Base-by-base conservation (phyloP, 2,329 filamentous ascomycete genomes). In the Aschersonia sp. region DNA sequence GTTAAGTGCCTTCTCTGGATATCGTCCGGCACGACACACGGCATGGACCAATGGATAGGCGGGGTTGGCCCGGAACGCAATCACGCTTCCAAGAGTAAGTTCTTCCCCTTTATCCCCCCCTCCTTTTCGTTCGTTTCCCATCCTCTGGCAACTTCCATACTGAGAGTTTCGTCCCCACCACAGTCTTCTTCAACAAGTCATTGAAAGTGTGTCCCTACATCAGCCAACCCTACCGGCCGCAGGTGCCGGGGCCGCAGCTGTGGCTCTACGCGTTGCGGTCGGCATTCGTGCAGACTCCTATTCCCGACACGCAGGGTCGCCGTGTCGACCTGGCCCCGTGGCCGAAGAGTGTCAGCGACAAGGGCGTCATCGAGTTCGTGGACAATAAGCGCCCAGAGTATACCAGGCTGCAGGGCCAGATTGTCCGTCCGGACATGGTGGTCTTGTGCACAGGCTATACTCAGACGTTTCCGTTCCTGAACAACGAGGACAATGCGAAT, bases 401-500 rank as follows among this genome's bases (percentile, higher is more conserved):
- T n/a, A 48, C 60, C 5, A 52, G 53, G 5, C 58, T 68, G 45
- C 57, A 56, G 44, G 41, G 51, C 0, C 54, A 55, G 8, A 46
- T 33, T n/a, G 56, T 68, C 33, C 62, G 60, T 6, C 66, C 68
- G 0, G 68, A 72, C 48, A 52, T 72, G 2, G 50, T 72, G 2
- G 56, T 73, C 29, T 61, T 68, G 40, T 64, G 63, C 31, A 72
- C 70, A 1, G 70, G 70, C 0, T 73, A 72, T 52, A 58, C 56
- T 1, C 65, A 67, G n/a, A 56, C 55, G 1, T 69, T 71, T 35
- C 58, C 56, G 0, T 71, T 70, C 53, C 55, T 70, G 1, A 45
- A 55, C 5, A 40, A 40, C 22, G 5, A 11, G 10, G 29, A 41
- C 4, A 42, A 46, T 11, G 42, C 33, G 5, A 31, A 8, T 10